A percentile compares a stretch with the other conserved stretches of the same genome.
phyloP scores from a whole-genome alignment of 805 yeast species.

The Suhomyces canberraensis region DNA sequence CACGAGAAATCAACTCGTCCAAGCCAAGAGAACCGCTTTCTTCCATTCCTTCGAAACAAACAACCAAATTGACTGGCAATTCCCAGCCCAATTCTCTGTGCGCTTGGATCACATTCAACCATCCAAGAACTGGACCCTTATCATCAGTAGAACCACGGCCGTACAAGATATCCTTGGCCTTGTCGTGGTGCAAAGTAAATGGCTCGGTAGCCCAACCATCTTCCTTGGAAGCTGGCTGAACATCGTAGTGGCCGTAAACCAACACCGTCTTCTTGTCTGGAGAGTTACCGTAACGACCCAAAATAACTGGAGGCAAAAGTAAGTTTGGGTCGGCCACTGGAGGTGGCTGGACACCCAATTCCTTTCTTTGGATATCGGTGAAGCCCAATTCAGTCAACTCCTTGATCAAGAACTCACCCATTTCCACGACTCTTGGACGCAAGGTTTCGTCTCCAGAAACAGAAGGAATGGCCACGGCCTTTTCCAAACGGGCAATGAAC shows the following conservation, averaged over 20 bases:
- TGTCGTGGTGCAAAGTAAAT: constrained; percentile 58
- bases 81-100: constrained; percentile 81
- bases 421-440: constrained; percentile 85
- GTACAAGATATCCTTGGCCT: constrained; percentile 64
- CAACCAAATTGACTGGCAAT: constrained; percentile 87
- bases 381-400: constrained; percentile 77
- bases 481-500: constrained; percentile 66
- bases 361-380: constrained; percentile 74
- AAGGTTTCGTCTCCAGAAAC: constrained; percentile 88
- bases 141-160: constrained; percentile 98
- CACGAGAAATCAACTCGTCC: constrained; percentile 75
- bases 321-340: constrained; percentile 67
- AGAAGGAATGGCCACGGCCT: constrained; percentile 93
- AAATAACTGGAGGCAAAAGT: constrained; percentile 90
- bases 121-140: constrained; percentile 96
- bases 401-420: constrained; percentile 75
- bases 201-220: constrained; percentile 98
- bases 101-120: constrained; percentile 92
- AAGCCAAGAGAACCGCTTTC: constrained; percentile 94
- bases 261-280: constrained; percentile 83
- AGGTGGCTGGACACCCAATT: constrained; percentile 89
- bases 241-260: constrained; percentile 96
- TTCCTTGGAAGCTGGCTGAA: constrained; percentile 88
- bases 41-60: constrained; percentile 99
- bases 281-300: constrained; percentile 82